Evolutionary conservation across 768 basidiomycete genomes (phyloP).

Genomic region (Nidularia sp.): DNA sequence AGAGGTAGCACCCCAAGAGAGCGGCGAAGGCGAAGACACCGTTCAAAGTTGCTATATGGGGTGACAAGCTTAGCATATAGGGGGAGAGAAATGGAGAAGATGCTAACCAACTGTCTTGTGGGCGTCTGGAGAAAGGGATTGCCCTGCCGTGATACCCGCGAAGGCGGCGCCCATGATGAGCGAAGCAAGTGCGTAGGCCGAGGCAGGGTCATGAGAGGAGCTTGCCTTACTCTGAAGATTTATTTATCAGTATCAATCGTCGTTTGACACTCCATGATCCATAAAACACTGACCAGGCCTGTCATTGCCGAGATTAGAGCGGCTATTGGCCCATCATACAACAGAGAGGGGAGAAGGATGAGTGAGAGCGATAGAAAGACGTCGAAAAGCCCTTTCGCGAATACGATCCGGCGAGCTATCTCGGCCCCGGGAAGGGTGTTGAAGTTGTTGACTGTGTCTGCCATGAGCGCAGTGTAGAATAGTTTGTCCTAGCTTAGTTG

Average conservation of each 20-base stretch:
- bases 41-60: conserved; percentile 12
- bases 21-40: conserved; percentile 13
- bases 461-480: no score
- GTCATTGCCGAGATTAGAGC: conserved; percentile 9
- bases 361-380: conserved; percentile 12
- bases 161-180: conserved; percentile 16
- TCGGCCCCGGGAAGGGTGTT: no score
- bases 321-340: conserved; percentile 14
- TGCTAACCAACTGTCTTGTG: conserved; percentile 17
- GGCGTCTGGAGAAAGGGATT: conserved; percentile 13
- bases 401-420: conserved; percentile 11
- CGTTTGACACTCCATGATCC: no score
- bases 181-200: conserved; percentile 10
- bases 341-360: conserved; percentile 13
- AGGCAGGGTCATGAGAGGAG: conserved; percentile 7
- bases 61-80: not conserved
- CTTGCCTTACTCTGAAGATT: no score
- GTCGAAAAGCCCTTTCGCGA: conserved; percentile 17
- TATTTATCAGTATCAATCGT: no score
- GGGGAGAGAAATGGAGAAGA: not conserved
- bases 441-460: no score
- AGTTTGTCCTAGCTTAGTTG: no score
- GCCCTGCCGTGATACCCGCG: conserved; percentile 15
- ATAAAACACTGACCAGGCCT: conserved; percentile 9
- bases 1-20: conserved; percentile 11